phyloP scores from a whole-genome alignment of 805 yeast species.

The Debaryomyces maramus region DNA sequence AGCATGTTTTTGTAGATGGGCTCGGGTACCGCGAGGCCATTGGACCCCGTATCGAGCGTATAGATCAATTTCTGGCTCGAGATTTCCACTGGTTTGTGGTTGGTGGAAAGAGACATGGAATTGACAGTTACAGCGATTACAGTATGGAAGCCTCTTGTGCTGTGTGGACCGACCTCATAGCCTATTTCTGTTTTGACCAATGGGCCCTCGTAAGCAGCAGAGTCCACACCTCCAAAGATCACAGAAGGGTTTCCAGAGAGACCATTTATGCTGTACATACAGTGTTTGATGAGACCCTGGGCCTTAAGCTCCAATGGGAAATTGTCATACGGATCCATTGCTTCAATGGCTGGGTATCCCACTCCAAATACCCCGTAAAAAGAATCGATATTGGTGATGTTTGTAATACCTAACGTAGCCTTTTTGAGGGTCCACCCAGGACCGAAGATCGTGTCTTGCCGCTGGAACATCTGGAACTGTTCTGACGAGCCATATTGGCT shows the following conservation, averaged over 20 bases:
- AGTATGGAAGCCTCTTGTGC: conserved; percentile 8
- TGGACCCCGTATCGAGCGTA: conserved; percentile 19
- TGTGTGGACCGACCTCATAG: conserved; percentile 11
- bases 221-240: conserved; percentile 36
- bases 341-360: conserved; percentile 14
- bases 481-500: conserved; percentile 9
- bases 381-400: conserved; percentile 5
- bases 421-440: conserved; percentile 4
- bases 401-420: conserved; percentile 3
- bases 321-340: conserved; percentile 11
- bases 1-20: conserved; percentile 13
- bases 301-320: conserved; percentile 15
- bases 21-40: conserved; percentile 15
- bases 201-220: conserved; percentile 25
- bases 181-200: conserved; percentile 16
- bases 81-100: conserved; percentile 2
- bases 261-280: conserved; percentile 16
- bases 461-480: conserved; percentile 1
- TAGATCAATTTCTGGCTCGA: conserved; percentile 14
- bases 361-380: conserved; percentile 18
- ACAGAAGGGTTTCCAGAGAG: conserved; percentile 9
- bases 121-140: conserved; percentile 15
- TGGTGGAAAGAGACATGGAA: conserved; percentile 7
- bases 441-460: conserved; percentile 1
- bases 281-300: conserved; percentile 8